Evolutionary conservation across 1,284 basidiomycete species (phyloP), one percentile per base, ranked within the genome.

Genomic region (Schizopora paradoxa): DNA sequence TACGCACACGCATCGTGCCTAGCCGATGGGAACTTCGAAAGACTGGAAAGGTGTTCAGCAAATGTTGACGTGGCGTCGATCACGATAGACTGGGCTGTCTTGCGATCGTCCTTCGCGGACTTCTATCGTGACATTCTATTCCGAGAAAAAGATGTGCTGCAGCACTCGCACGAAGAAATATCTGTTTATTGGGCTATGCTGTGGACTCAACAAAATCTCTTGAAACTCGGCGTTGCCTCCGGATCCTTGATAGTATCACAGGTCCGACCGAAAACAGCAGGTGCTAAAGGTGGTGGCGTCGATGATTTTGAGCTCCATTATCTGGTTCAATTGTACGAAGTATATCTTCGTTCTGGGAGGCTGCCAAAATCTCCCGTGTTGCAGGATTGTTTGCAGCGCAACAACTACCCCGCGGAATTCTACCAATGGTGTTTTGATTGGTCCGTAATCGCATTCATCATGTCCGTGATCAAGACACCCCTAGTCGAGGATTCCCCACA

Each of bases 151-250:
- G 71, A 76, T 14, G 61, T 86, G 5, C 51, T 55, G 1, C 54
- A 58, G 4, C 63, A 61, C 43, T 72, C 74, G 7, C 82, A 78
- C 54, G 88, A 91, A 64, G 86, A 90, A 54, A 57, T 85, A 3
- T 76, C 82, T 1, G 66, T 85, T 4, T 68, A 77, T 34, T 71
- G 72, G 51, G 70, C 74, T 8, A 61, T 70, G 13, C 62, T 89
- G 4, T 83, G 79, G 73, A 74, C 67, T 0, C 86, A 91, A 55
- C 58, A 79, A 14, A 77, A 85, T 46, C 69, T 88, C 13, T 60
- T 88, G 41, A 67, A 69, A 37, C 81, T 77, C 51, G 88, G 87
- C 0, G 54, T 89, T 10, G 72, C 73, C 0, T 63, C 79, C 18
- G 81, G 83, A 1, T 78, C 86, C 0, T 66, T 85, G 27, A 63